Evolutionary conservation across 768 basidiomycete species (phyloP).

Genomic region (Butyriboletus loyo): DNA sequence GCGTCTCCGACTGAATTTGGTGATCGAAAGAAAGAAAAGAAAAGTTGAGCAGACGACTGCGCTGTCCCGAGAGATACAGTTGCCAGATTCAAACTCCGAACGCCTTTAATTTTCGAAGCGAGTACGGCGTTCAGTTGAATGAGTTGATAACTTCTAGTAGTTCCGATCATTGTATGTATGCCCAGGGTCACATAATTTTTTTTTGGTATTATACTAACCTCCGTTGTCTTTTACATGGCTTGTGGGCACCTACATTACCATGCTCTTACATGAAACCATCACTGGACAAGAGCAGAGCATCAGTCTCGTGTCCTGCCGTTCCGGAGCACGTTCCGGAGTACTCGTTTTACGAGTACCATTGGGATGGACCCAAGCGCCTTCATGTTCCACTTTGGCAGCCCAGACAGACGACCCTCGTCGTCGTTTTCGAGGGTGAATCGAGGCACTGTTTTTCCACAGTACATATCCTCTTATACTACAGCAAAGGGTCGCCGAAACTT

Average conservation of each 20-base stretch:
- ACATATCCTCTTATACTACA: conserved; percentile 20
- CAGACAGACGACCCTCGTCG: conserved; percentile 20
- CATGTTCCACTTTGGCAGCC: conserved; percentile 24
- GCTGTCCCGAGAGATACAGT: too few species aligned
- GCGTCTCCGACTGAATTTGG: too few species aligned
- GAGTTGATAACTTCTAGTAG: too few species aligned
- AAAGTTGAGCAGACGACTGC: too few species aligned
- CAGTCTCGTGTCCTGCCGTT: neutral
- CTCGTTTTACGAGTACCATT: conserved; percentile 21
- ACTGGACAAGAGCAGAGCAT: conserved; percentile 18
- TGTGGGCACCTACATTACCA: conserved; percentile 1
- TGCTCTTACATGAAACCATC: conserved; percentile 19
- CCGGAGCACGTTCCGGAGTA: conserved; percentile 3
- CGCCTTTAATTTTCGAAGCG: too few species aligned
- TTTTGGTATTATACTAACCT: neutral
- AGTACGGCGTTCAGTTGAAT: too few species aligned
- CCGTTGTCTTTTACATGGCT: neutral
- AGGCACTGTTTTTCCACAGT: conserved; percentile 20
- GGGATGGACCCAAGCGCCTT: conserved; percentile 22
- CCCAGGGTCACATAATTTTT: neutral
- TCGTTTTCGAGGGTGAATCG: conserved; percentile 22
- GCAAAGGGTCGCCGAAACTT: conserved; percentile 3
- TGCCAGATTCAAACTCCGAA: too few species aligned
- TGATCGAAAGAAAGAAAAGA: too few species aligned
- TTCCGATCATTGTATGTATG: too few species aligned